A percentile compares a stretch with the other conserved stretches of the same genome.
Conservation (phyloP, 139 green algal genomes). For the Chlamydomonas schloesseri region DNA sequence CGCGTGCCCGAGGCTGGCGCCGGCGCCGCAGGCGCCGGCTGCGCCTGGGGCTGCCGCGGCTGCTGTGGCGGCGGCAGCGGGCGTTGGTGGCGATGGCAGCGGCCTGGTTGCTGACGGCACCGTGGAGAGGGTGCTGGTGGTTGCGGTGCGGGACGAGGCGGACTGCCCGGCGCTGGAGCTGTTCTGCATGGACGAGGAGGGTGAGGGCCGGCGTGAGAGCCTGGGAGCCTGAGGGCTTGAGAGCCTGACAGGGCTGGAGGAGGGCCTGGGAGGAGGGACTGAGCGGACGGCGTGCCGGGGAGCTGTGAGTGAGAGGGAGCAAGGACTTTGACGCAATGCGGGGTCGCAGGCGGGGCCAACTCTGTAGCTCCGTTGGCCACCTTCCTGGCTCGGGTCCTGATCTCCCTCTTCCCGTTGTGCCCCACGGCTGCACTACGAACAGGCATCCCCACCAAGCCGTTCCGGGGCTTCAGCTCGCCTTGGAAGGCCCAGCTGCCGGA, state of each 20-base stretch:
- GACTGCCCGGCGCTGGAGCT: slow-evolving; percentile 26
- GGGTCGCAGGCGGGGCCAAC: too few relatives aligned
- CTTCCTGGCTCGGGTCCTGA: too few relatives aligned
- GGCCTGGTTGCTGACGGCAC: slow-evolving; percentile 19
- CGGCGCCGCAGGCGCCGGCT: neutral
- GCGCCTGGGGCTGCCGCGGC: neutral
- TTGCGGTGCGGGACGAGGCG: slow-evolving; percentile 8
- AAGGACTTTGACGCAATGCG: too few relatives aligned
- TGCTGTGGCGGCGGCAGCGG: neutral
- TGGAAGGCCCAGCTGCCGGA: slow-evolving; percentile 32
- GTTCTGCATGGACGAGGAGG: slow-evolving; percentile 34
- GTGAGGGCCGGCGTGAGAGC: neutral
- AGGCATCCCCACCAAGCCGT: slow-evolving; percentile 16
- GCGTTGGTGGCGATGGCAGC: neutral
- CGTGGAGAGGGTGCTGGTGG: slow-evolving; percentile 37
- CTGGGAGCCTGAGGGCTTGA: neutral
- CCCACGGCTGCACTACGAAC: too few relatives aligned
- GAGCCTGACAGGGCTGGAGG: too few relatives aligned
- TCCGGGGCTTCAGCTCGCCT: slow-evolving; percentile 14
- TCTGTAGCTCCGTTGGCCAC: too few relatives aligned
- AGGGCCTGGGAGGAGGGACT: too few relatives aligned
- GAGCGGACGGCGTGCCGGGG: too few relatives aligned
- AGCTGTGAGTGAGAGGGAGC: too few relatives aligned
- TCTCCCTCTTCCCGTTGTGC: too few relatives aligned
- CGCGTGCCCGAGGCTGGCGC: slow-evolving; percentile 14